Evolutionary conservation across 129 eudicot genomes (phyloP).

Genomic region (Centella asiatica): DNA sequence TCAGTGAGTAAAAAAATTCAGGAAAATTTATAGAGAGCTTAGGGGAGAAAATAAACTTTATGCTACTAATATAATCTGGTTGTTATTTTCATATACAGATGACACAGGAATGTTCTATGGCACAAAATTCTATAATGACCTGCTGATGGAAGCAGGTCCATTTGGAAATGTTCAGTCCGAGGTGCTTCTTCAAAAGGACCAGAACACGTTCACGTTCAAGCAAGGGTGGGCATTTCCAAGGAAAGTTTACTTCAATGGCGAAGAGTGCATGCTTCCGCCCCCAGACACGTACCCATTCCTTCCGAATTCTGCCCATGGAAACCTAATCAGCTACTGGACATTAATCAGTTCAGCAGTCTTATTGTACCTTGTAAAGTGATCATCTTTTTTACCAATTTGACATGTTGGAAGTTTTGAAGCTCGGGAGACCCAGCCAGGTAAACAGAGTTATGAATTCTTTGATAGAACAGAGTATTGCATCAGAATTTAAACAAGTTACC

Average conservation of each 20-base stretch:
- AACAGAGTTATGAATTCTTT: neutral
- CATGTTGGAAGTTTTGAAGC: constrained; percentile 33
- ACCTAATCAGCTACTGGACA: constrained; percentile 17
- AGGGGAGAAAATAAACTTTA: neutral
- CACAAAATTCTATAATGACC: constrained; percentile 72
- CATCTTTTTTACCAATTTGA: constrained; percentile 10
- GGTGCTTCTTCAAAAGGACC: constrained; percentile 68
- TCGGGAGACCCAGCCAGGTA: constrained; percentile 3
- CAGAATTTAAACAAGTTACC: neutral
- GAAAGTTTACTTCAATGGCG: constrained; percentile 87
- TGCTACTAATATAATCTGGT: neutral
- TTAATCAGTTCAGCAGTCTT: constrained; percentile 21
- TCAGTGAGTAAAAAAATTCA: constrained; percentile 40
- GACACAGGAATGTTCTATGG: constrained; percentile 93
- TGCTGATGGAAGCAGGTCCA: constrained; percentile 83
- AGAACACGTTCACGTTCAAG: constrained; percentile 58
- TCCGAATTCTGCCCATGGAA: constrained; percentile 49
- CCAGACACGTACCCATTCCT: constrained; percentile 80
- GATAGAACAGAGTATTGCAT: neutral
- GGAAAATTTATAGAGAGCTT: neutral
- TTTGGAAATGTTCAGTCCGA: constrained; percentile 73
- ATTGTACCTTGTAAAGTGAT: constrained; percentile 23
- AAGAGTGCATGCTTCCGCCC: constrained; percentile 76
- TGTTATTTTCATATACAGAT: constrained; percentile 34
- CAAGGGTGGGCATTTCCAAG: constrained; percentile 94